A percentile compares a stretch with the other conserved stretches of the same genome.
phyloP scores from a whole-genome alignment of 164 flowering plant genomes.

The Buxus sempervirens region DNA sequence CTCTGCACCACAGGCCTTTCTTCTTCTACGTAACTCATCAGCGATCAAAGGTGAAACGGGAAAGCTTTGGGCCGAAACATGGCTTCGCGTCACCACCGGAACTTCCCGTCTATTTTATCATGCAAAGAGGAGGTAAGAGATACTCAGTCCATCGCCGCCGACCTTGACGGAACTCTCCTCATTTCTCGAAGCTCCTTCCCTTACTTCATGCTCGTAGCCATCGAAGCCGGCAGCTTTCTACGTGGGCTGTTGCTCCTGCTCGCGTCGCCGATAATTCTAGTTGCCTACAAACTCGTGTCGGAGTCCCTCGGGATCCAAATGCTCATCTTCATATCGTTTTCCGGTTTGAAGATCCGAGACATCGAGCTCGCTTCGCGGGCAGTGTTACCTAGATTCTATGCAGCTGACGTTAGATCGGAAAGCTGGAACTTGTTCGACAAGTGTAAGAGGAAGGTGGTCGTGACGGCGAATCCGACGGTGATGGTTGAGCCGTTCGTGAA shows the following conservation, averaged over 20 bases:
- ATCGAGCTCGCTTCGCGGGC: constrained; percentile 83
- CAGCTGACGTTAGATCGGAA: constrained; percentile 70
- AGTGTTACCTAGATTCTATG: constrained; percentile 80
- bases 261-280: constrained; percentile 54
- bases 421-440: constrained; percentile 61
- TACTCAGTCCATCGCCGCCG: constrained; percentile 63
- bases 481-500: constrained; percentile 89
- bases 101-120: constrained; percentile 40
- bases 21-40: too few species aligned
- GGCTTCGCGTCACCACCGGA: not conserved
- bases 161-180: constrained; percentile 86
- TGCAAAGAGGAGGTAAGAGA: constrained; percentile 22
- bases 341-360: constrained; percentile 72
- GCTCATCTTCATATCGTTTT: constrained; percentile 69
- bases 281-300: constrained; percentile 67
- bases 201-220: constrained; percentile 87
- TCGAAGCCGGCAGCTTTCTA: constrained; percentile 87
- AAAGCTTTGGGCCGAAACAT: constrained; percentile 6
- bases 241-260: constrained; percentile 75
- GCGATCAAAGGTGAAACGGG: too few species aligned
- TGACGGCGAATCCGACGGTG: constrained; percentile 80
- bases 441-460: constrained; percentile 64
- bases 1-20: too few species aligned
- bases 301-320: constrained; percentile 70
- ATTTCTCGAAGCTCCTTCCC: constrained; percentile 69